Base-by-base conservation (phyloP, 2,329 filamentous ascomycete genomes). In the Arthrobotrys pseudoclavata region DNA sequence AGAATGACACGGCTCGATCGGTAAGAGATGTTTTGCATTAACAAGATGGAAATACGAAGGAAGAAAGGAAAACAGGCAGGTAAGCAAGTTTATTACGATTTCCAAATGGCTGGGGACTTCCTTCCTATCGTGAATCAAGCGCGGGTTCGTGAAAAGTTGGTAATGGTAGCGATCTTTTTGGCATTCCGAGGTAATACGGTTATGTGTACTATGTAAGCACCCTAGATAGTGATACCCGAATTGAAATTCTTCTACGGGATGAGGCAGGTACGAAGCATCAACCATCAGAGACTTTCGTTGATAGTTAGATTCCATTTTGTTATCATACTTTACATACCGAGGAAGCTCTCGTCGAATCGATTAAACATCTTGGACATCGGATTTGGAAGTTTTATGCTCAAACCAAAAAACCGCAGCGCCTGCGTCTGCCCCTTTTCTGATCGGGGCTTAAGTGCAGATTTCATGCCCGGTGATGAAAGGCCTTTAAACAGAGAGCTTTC, bases 341-440 rank as follows among this genome's bases (percentile, higher is more conserved):
- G 61, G 29, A 66, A 50, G 61, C 61, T 66, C 61, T 52, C 22
- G 48, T 52, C 22, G 48, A 53, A 53, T 52, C 47, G 47, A 57
- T 48, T 37, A 22, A 48, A 57, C 64, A 61, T 18, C 55, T 7
- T n/a, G 24, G 26, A 24, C 9, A 48, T 71, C 60, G 50, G 40
- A 72, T 72, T 50, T 72, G 69, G 69, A 29, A 72, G 69, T 42
- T 66, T 72, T 42, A 72, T 22, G 69, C 69, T 60, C 34, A 50
- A 50, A 50, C 7, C n/a, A 45, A 64, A 71, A 60, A 55, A 24
- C 48, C 62, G 37, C 48, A 62, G 55, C 18, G 34, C 40, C 47
- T 18, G 22, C 42, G 45, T 20, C n/a, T 66, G 22, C 69, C 69
- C 69, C 57, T 72, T 72, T 66, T 72, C 48, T 57, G 12, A 22